A percentile compares a stretch with the other conserved stretches of the same genome.
phyloP scores from a whole-genome alignment of 345 rosid genomes.

The Bruguiera parviflora region DNA sequence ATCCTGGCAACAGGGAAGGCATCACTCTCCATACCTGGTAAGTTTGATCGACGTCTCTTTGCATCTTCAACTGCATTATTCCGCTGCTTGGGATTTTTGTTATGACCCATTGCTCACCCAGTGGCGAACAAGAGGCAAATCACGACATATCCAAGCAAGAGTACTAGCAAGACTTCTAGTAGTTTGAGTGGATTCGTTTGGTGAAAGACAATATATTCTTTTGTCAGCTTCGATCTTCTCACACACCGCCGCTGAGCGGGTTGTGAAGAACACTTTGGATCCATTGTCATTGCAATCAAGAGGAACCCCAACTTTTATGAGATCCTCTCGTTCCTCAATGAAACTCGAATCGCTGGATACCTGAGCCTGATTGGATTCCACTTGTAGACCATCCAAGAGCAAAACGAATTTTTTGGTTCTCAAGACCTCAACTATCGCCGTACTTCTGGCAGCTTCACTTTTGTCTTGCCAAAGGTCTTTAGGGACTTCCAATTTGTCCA shows the following conservation, averaged over 20 bases:
- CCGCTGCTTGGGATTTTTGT: neutral
- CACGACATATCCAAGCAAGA: neutral
- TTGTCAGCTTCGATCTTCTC: neutral
- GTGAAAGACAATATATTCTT: too few relatives aligned
- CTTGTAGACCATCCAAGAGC: slow-evolving; percentile 16
- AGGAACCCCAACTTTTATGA: slow-evolving; percentile 13
- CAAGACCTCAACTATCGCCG: neutral
- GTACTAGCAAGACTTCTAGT: neutral
- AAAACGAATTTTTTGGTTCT: neutral
- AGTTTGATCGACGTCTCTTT: neutral
- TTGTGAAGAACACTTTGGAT: slow-evolving; percentile 3
- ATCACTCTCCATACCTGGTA: slow-evolving; percentile 4
- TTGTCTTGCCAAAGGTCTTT: slow-evolving; percentile 2
- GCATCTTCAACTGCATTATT: neutral
- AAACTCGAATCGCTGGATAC: neutral
- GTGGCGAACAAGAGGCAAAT: slow-evolving; percentile 5
- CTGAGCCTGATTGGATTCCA: neutral
- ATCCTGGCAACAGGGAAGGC: slow-evolving; percentile 2
- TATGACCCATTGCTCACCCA: slow-evolving; percentile 10
- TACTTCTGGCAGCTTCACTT: neutral
- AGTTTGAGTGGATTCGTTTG: neutral
- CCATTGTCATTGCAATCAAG: neutral
- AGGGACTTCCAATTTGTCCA: neutral
- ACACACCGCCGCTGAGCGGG: neutral
- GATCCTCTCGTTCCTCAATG: slow-evolving; percentile 8